These are phyloP conservation scores for Diaporthe citriasiana DNA, from an alignment of 2,329 filamentous ascomycete genomes.

Conservation along the genomic window DNA sequence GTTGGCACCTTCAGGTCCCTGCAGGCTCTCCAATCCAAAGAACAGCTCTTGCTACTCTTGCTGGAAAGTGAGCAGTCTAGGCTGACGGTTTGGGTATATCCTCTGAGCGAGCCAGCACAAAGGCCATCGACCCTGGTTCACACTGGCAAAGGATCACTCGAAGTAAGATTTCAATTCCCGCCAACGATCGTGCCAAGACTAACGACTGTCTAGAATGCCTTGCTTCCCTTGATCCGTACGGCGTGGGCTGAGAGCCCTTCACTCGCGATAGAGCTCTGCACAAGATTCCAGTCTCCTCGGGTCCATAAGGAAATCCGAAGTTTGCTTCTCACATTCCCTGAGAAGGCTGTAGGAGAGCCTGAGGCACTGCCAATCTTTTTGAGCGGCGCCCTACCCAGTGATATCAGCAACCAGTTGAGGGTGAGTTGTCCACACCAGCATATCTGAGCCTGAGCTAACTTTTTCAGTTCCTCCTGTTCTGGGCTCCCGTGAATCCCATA, in stretches of 20 bases:
- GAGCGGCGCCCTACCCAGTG: slow-evolving; percentile 79
- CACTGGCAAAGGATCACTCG: slow-evolving; percentile 56
- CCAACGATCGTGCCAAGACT: slow-evolving; percentile 34
- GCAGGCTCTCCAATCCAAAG: slow-evolving; percentile 80
- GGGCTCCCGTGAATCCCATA: slow-evolving; percentile 92
- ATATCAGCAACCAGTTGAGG: slow-evolving; percentile 89
- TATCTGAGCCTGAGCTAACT: slow-evolving; percentile 47
- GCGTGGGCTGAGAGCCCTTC: slow-evolving; percentile 91
- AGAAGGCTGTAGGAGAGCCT: slow-evolving; percentile 84
- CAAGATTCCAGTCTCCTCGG: slow-evolving; percentile 82
- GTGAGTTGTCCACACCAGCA: slow-evolving; percentile 56
- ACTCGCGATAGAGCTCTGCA: slow-evolving; percentile 87
- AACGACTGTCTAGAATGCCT: slow-evolving; percentile 59
- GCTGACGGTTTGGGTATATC: slow-evolving; percentile 90
- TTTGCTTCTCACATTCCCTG: slow-evolving; percentile 85
- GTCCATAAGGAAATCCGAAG: slow-evolving; percentile 83
- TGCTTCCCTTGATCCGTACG: slow-evolving; percentile 78
- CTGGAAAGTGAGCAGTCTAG: slow-evolving; percentile 88
- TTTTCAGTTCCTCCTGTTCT: slow-evolving; percentile 86
- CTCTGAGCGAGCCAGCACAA: slow-evolving; percentile 73
- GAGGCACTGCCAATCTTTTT: slow-evolving; percentile 88
- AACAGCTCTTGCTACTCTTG: slow-evolving; percentile 84
- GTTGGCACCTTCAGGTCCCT: slow-evolving; percentile 74
- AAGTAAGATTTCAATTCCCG: slow-evolving; percentile 51
- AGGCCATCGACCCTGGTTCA: slow-evolving; percentile 56